A percentile compares a stretch with the other conserved stretches of the same genome.
Conservation (phyloP, 441 rosid genomes). For the Adansonia gregorii region DNA sequence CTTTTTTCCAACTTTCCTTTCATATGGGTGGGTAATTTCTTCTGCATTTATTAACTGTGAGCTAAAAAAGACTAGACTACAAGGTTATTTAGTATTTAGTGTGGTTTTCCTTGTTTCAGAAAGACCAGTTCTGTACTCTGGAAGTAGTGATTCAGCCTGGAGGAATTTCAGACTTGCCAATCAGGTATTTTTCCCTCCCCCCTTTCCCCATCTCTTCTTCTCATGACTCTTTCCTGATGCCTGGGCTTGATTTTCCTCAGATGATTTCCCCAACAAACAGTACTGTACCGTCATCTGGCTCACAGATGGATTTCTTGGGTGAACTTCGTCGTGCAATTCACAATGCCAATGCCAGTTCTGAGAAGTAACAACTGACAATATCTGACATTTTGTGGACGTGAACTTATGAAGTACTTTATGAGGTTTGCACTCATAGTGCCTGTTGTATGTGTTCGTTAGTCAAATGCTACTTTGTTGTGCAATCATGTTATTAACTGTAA, state of each 20-base stretch:
- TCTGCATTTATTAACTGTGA: background rate
- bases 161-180: conserved; percentile 54
- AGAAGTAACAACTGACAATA: background rate
- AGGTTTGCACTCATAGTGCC: conserved; percentile 22
- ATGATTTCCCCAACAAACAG: conserved; percentile 38
- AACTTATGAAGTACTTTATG: conserved; percentile 21
- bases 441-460: conserved; percentile 31
- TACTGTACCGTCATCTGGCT: conserved; percentile 39
- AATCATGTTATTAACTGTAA: conserved; percentile 22
- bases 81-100: background rate
- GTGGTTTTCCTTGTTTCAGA: conserved; percentile 38
- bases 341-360: conserved; percentile 29
- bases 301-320: conserved; percentile 53
- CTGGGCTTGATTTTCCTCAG: conserved; percentile 38
- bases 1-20: background rate
- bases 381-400: conserved; percentile 23
- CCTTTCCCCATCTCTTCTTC: background rate
- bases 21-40: background rate
- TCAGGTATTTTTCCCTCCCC: conserved; percentile 43
- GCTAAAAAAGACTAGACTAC: background rate
- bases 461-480: conserved; percentile 20
- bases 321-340: conserved; percentile 57
- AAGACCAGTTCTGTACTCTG: conserved; percentile 58
- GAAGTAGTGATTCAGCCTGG: conserved; percentile 51
- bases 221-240: background rate